Evolutionary conservation across 768 basidiomycete genomes (phyloP), one percentile per base, ranked within the genome.

Genomic region (Russula lepida): DNA sequence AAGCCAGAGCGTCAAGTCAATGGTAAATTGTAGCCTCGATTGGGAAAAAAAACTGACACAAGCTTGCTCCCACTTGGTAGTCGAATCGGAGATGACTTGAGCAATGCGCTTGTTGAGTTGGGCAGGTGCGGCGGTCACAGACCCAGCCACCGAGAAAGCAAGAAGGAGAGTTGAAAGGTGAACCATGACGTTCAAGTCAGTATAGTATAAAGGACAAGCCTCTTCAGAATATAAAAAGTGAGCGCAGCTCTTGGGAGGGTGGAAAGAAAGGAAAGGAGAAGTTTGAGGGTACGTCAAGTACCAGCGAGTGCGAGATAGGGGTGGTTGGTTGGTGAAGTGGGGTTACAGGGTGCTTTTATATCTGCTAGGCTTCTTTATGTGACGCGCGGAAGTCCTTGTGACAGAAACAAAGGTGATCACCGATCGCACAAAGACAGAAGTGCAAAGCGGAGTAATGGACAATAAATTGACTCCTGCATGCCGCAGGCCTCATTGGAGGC

Each of bases 61-160:
- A 48, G 80, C 79, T 62, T 72, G 58, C 54, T 78, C 76, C 80
- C 79, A 81, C 59, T 75, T 65, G 12, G 69, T 64, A 2, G 77
- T 77, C 9, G 78, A 73, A 7, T 71, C 71, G 7, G 71, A 58
- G 59, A 77, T 81, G 32, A 65, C 70, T 64, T 81, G 80, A 12
- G 75, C 75, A 63, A 81, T 81, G 27, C 79, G 78, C 69, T 78
- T 82, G 43, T 13, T 56, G 43, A 60, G 27, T 43, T 66, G 58
- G 21, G 77, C 55, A 23, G 78, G 78, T 6, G 72, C 70, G n/a
- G 71, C 75, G 46, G 69, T 64, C 39, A 70, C 73, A 52, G 71
- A 65, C 21, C 70, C 68, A 59, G 69, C 70, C 58, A 71, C 64
- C 48, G 76, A 64, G 64, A 71, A 67, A 41, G 76, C 66, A 58